Percentiles rank a stretch among this genome's conserved stretches.
These are phyloP conservation scores for Geotrichum aggregatum DNA, from an alignment of 1,139 yeast genomes.

Conservation along the genomic window DNA sequence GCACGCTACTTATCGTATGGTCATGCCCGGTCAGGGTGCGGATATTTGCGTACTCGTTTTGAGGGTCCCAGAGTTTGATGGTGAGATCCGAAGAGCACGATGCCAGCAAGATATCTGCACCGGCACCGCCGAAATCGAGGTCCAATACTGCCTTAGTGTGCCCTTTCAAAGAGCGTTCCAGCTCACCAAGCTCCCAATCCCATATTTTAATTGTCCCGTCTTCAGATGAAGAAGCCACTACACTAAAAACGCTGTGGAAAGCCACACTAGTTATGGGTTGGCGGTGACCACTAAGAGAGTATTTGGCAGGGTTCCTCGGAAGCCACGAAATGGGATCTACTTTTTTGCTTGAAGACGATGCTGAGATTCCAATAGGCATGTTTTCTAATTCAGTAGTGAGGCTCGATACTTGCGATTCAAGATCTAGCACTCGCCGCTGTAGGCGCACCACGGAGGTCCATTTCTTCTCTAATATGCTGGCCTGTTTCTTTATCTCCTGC, in stretches of 20 bases:
- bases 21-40: slow-evolving; percentile 84
- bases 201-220: slow-evolving; percentile 74
- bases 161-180: slow-evolving; percentile 64
- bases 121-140: slow-evolving; percentile 45
- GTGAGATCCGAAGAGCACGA: slow-evolving; percentile 73
- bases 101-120: slow-evolving; percentile 39
- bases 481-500: slow-evolving; percentile 21
- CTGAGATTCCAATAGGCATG: slow-evolving; percentile 24
- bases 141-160: slow-evolving; percentile 71
- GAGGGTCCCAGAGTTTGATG: slow-evolving; percentile 66
- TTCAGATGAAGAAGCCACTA: slow-evolving; percentile 62
- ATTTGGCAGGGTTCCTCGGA: slow-evolving; percentile 53
- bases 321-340: slow-evolving; percentile 54
- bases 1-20: slow-evolving; percentile 70
- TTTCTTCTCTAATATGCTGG: slow-evolving; percentile 62
- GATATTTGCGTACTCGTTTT: slow-evolving; percentile 49
- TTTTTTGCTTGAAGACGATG: slow-evolving; percentile 30
- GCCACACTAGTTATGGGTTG: slow-evolving; percentile 60
- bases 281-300: slow-evolving; percentile 51
- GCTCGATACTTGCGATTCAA: slow-evolving; percentile 42
- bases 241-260: slow-evolving; percentile 70
- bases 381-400: slow-evolving; percentile 47
- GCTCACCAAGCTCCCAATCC: slow-evolving; percentile 69
- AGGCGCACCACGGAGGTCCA: slow-evolving; percentile 84
- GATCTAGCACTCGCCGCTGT: slow-evolving; percentile 68